A percentile compares a stretch with the other conserved stretches of the same genome.
Evolutionary conservation across 768 basidiomycete genomes (phyloP).

Genomic region (Xerocomus brunneocitrinus): DNA sequence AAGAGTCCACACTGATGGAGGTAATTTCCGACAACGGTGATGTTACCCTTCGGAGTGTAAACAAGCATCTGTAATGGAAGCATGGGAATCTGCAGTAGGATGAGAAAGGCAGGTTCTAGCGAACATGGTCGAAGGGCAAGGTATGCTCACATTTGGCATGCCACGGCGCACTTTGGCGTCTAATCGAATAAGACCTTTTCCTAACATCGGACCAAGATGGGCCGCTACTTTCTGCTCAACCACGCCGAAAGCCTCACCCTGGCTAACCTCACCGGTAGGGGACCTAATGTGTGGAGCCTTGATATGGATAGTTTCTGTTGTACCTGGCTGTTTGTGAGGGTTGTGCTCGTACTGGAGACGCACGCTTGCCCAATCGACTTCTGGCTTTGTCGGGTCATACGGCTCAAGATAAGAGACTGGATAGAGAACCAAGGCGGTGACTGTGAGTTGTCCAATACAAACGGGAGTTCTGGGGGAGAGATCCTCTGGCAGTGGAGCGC

Average conservation of each 20-base stretch:
- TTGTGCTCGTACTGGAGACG: slow-evolving; percentile 68
- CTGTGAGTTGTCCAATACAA: slow-evolving; percentile 82
- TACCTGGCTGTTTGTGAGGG: slow-evolving; percentile 43
- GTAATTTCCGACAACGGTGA: slow-evolving; percentile 73
- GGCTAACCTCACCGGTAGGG: slow-evolving; percentile 47
- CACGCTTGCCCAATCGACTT: slow-evolving; percentile 64
- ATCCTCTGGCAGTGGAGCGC: slow-evolving; percentile 44
- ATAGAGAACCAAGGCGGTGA: slow-evolving; percentile 82
- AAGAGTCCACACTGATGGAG: slow-evolving; percentile 64
- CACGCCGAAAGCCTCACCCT: slow-evolving; percentile 73
- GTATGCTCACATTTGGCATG: slow-evolving; percentile 51
- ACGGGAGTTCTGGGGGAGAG: slow-evolving; percentile 77
- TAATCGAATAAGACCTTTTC: slow-evolving; percentile 75
- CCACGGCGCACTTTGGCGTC: slow-evolving; percentile 73
- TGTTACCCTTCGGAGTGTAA: slow-evolving; percentile 92
- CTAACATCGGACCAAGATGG: slow-evolving; percentile 76
- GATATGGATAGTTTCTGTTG: slow-evolving; percentile 75
- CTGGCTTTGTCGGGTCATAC: slow-evolving; percentile 37
- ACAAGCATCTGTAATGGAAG: slow-evolving; percentile 82
- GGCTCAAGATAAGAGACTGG: slow-evolving; percentile 63
- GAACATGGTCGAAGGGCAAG: slow-evolving; percentile 12
- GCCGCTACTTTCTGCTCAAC: slow-evolving; percentile 84
- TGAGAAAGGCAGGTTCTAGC: slow-evolving; percentile 17
- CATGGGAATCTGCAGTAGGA: slow-evolving; percentile 60
- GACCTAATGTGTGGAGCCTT: slow-evolving; percentile 53